Conservation (phyloP, 768 basidiomycete species). For the Fistulinella prunicolor region DNA sequence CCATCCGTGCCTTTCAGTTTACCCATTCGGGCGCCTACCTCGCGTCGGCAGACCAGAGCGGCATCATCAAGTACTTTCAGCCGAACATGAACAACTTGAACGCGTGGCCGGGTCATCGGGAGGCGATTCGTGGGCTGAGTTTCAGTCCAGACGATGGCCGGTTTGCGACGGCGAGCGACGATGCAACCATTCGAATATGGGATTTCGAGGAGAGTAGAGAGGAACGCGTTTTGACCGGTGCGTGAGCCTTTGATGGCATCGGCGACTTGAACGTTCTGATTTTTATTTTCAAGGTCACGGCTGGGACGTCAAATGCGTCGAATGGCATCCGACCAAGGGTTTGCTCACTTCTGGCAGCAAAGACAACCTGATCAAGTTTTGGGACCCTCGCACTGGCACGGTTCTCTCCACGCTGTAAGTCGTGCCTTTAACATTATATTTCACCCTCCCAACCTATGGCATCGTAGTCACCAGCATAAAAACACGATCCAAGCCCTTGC, state of each 20-base stretch:
- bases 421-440: neutral
- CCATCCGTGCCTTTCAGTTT: constrained; percentile 86
- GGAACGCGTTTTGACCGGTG: constrained; percentile 84
- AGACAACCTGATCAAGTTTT: constrained; percentile 98
- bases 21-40: constrained; percentile 93
- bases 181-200: constrained; percentile 94
- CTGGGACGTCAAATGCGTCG: constrained; percentile 97
- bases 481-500: constrained; percentile 91
- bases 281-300: constrained; percentile 73
- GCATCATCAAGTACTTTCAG: constrained; percentile 98
- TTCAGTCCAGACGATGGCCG: constrained; percentile 90
- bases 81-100: constrained; percentile 99
- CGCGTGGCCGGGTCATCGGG: constrained; percentile 91
- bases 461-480: constrained; percentile 86
- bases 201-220: constrained; percentile 88
- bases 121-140: constrained; percentile 87
- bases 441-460: too few species aligned
- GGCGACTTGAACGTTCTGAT: neutral
- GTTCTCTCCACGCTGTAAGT: constrained; percentile 86
- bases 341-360: constrained; percentile 93
- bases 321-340: constrained; percentile 98
- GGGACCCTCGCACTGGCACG: constrained; percentile 95
- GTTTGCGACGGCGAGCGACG: constrained; percentile 95
- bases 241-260: neutral
- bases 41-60: constrained; percentile 88